A percentile compares a stretch with the other conserved stretches of the same genome.
Conservation (phyloP, 352 stramenopile species). For the Phytophthora pistaciae region DNA sequence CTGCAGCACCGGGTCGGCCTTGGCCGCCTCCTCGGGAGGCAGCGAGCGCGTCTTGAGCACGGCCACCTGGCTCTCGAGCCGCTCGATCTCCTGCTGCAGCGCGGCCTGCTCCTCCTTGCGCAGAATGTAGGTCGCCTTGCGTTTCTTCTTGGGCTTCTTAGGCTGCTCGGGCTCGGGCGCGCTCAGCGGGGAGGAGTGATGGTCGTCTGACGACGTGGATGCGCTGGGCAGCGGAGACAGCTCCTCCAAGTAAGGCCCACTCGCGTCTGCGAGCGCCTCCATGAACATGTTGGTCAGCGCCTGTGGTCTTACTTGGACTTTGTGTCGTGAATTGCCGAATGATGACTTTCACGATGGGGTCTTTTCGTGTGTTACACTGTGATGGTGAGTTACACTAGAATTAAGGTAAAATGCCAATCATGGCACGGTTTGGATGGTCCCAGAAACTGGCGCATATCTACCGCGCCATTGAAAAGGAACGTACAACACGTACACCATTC, state of each 20-base stretch:
- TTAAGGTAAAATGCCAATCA: too few relatives aligned
- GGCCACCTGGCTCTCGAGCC: conserved; percentile 44
- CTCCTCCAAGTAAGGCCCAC: not conserved
- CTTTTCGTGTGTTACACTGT: too few relatives aligned
- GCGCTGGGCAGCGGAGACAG: not conserved
- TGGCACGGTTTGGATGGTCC: too few relatives aligned
- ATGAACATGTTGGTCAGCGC: conserved; percentile 10
- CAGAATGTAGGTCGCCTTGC: conserved; percentile 44
- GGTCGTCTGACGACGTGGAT: not conserved
- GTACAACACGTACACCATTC: too few relatives aligned
- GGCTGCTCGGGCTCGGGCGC: not conserved
- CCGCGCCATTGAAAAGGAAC: too few relatives aligned
- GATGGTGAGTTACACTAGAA: too few relatives aligned
- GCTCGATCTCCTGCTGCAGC: conserved; percentile 39
- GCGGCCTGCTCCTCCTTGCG: conserved; percentile 48
- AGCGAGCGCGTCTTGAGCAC: conserved; percentile 36
- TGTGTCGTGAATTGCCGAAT: conserved; percentile 2
- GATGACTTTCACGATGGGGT: not conserved
- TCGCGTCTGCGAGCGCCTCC: not conserved
- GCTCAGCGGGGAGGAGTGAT: not conserved
- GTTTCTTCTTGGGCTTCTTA: conserved; percentile 29
- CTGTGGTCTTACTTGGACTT: not conserved
- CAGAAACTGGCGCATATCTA: too few relatives aligned
- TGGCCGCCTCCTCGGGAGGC: conserved; percentile 18
- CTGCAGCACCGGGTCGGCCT: conserved; percentile 32